Conservation (phyloP, 352 stramenopile species). For the Elongisporangium senticosum region DNA sequence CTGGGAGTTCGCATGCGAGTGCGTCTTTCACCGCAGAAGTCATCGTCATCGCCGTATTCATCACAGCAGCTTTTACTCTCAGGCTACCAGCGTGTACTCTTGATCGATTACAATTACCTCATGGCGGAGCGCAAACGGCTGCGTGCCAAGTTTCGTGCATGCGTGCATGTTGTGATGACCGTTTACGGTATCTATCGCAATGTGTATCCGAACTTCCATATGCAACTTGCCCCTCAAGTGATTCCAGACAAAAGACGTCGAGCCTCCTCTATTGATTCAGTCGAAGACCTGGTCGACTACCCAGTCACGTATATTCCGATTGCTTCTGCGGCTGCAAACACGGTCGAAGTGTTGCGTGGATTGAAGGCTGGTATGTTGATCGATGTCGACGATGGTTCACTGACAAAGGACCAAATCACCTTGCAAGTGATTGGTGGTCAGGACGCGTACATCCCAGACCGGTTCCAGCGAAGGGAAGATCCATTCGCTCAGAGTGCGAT, state of each 20-base stretch:
- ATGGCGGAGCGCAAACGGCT: constrained; percentile 61
- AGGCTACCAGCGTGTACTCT: constrained; percentile 59
- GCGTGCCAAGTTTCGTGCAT: constrained; percentile 50
- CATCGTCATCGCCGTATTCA: constrained; percentile 22
- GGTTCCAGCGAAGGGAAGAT: constrained; percentile 22
- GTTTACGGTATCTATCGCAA: constrained; percentile 45
- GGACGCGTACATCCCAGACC: constrained; percentile 40
- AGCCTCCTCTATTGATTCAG: constrained; percentile 34
- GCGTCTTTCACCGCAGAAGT: constrained; percentile 40
- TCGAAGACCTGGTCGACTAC: constrained; percentile 43
- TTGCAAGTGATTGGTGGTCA: constrained; percentile 65
- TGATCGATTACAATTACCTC: constrained; percentile 72
- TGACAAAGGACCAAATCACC: constrained; percentile 78
- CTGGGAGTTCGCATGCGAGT: constrained; percentile 51
- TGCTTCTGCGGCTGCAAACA: constrained; percentile 38
- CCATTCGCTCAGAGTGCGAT: constrained; percentile 4
- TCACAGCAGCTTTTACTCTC: constrained; percentile 50
- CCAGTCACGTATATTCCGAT: constrained; percentile 71
- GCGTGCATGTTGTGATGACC: constrained; percentile 47
- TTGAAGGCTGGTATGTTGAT: constrained; percentile 49
- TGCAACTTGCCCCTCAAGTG: constrained; percentile 18
- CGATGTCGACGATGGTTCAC: constrained; percentile 70
- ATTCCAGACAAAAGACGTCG: constrained; percentile 15
- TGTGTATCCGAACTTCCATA: constrained; percentile 43
- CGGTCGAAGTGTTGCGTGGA: constrained; percentile 45